A percentile compares a stretch with the other conserved stretches of the same genome.
phyloP scores from a whole-genome alignment of 176 grass and related monocot species.

The Rhynchospora tenuis region DNA sequence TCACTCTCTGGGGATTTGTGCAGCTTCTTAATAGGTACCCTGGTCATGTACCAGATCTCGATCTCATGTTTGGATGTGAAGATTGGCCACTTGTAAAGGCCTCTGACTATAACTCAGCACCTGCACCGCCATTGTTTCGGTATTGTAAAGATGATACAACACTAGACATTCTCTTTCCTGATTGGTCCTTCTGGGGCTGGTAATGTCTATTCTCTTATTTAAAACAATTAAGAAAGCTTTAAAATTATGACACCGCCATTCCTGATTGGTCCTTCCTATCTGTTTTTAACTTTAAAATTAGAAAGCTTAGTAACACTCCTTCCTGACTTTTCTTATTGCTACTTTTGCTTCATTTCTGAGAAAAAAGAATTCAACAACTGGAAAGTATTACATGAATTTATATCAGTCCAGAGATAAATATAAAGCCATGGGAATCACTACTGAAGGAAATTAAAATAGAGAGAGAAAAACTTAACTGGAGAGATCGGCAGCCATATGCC shows the following conservation, averaged over 20 bases:
- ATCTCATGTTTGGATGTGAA: conserved; percentile 81
- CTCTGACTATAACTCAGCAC: conserved; percentile 31
- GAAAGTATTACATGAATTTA: neutral
- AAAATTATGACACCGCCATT: too few species aligned
- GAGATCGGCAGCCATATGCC: conserved; percentile 62
- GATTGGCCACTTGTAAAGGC: conserved; percentile 55
- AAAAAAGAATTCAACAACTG: neutral
- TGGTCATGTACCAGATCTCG: conserved; percentile 65
- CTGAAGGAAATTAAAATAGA: conserved; percentile 37
- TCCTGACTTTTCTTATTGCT: neutral
- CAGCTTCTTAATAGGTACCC: conserved; percentile 77
- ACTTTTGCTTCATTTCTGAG: neutral
- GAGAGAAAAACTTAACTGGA: conserved; percentile 51
- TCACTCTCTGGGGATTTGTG: conserved; percentile 91
- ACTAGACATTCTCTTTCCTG: conserved; percentile 74
- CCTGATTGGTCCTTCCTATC: too few species aligned
- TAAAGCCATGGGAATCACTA: conserved; percentile 65
- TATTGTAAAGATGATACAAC: conserved; percentile 72
- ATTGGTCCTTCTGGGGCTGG: conserved; percentile 99
- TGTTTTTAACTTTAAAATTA: too few species aligned
- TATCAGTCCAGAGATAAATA: conserved; percentile 70
- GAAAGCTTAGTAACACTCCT: neutral
- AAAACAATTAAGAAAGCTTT: too few species aligned
- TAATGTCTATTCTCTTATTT: conserved; percentile 23
- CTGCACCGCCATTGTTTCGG: conserved; percentile 59